Evolutionary conservation across 345 rosid genomes (phyloP), one percentile per base, ranked within the genome.

Genomic region (Eucalyptus cladocalyx): DNA sequence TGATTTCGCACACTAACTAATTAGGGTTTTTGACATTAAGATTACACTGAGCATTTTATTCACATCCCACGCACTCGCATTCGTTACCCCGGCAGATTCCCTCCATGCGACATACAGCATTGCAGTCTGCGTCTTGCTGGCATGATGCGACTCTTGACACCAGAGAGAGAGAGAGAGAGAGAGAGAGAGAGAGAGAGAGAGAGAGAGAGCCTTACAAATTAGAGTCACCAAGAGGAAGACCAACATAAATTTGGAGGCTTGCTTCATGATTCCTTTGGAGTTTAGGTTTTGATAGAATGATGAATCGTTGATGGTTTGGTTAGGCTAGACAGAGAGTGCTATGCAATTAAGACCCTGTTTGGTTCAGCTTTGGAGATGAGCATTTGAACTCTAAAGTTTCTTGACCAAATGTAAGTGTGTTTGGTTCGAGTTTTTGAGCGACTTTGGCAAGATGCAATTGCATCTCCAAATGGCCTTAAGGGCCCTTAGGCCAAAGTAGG

Each of bases 71-170:
- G 3, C 69, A 60, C 18, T 4, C 7, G 32, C 69, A 62, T 62
- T 12, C 0, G 2, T 28, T 32, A 62, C 0, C 9, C 56, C 4
- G 2, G 69, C 34, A 30, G 32, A 62, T 12, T 62, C 56, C 56
- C 24, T 0, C 1, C 3, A 0, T 5, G 51, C 7, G 3, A 49
- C 9, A 53, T 53, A 0, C 0, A 53, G 1, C 4, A 3, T 30
- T 0, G 18, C 16, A 58, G 23, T 58, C 65, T 0, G 8, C 1
- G 17, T 13, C 69, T 58, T 3, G 2, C 2, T 58, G 7, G 30
- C 30, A 58, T 5, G 14, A 24, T 58, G 65, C 30, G 11, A 9
- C 65, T 58, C 65, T 24, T 58, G 26, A 24, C 65, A 58, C 30
- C 14, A 14, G 17, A 30, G 16, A 62, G 69, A 6, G 69, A 62